Percentiles rank a stretch among this genome's conserved stretches.
Evolutionary conservation across 208 protist species (phyloP).

Genomic region (Wallacemonas rigidus): DNA sequence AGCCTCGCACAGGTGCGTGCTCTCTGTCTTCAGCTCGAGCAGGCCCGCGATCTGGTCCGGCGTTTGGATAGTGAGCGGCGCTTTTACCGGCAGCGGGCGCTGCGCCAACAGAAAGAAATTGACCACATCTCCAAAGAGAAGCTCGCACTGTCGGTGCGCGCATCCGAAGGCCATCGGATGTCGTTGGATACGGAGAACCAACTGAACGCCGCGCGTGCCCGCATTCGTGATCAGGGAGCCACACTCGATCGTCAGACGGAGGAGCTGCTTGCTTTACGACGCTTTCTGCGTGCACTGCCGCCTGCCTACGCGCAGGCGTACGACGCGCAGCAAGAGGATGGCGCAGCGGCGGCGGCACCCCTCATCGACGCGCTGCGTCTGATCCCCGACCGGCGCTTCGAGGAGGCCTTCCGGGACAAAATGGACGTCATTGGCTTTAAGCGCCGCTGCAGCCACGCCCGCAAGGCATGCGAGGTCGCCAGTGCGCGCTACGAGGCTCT

Average conservation of each 20-base stretch:
- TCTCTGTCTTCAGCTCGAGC: slow-evolving; percentile 35
- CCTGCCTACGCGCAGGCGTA: slow-evolving; percentile 20
- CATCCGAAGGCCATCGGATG: slow-evolving; percentile 32
- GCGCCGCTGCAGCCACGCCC: slow-evolving; percentile 25
- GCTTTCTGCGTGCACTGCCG: slow-evolving; percentile 48
- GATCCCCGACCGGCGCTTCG: slow-evolving; percentile 70
- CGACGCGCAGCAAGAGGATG: slow-evolving; percentile 4
- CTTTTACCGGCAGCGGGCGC: slow-evolving; percentile 24
- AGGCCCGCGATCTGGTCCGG: slow-evolving; percentile 48
- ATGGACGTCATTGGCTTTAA: slow-evolving; percentile 53
- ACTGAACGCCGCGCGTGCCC: slow-evolving; percentile 20
- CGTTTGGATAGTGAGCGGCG: slow-evolving; percentile 64
- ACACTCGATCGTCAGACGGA: slow-evolving; percentile 27
- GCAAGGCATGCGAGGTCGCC: slow-evolving; percentile 32
- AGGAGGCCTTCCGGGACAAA: slow-evolving; percentile 80
- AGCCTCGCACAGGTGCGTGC: slow-evolving; percentile 3
- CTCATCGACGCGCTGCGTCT: slow-evolving; percentile 23
- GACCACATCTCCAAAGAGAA: slow-evolving; percentile 22
- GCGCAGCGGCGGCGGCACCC: background rate
- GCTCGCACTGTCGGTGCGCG: slow-evolving; percentile 27
- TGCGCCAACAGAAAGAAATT: slow-evolving; percentile 32
- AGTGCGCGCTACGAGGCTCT: slow-evolving; percentile 39
- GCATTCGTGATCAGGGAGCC: slow-evolving; percentile 25
- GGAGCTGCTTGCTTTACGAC: slow-evolving; percentile 56
- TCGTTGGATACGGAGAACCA: slow-evolving; percentile 25